phyloP scores from a whole-genome alignment of 352 stramenopile genomes.

The Aphanomyces cochlioides region DNA sequence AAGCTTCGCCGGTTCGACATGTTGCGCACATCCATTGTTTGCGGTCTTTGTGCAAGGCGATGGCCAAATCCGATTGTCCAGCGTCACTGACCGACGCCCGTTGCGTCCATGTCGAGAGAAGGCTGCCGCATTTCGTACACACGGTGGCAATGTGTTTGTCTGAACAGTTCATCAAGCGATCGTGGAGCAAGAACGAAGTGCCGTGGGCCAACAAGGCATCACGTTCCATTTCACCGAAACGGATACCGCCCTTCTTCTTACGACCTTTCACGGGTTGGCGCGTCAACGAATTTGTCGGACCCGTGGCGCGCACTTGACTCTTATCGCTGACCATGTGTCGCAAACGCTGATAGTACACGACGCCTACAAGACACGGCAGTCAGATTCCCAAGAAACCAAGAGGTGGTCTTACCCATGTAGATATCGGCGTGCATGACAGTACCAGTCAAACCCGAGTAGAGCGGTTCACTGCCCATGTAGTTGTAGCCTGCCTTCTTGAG shows the following conservation, averaged over 20 bases:
- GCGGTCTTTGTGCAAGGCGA: conserved; percentile 85
- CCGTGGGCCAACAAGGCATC: conserved; percentile 98
- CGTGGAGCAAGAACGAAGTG: conserved; percentile 94
- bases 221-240: conserved; percentile 99
- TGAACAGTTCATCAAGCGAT: conserved; percentile 98
- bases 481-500: conserved; percentile 94
- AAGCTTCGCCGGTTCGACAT: conserved; percentile 85
- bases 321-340: conserved; percentile 99
- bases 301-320: conserved; percentile 97
- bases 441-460: conserved; percentile 99
- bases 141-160: conserved; percentile 98
- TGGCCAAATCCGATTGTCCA: conserved; percentile 73
- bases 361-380: conserved; percentile 43
- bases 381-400: not conserved
- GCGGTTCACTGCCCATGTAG: conserved; percentile 98
- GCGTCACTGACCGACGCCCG: conserved; percentile 74
- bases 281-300: conserved; percentile 98
- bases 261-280: conserved; percentile 99
- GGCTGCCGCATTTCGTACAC: conserved; percentile 88
- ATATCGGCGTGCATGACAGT: conserved; percentile 99
- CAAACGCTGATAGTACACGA: conserved; percentile 99
- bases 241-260: conserved; percentile 99
- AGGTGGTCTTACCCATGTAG: conserved; percentile 85
- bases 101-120: conserved; percentile 86
- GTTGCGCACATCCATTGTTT: conserved; percentile 83